Percentiles rank a stretch among this genome's conserved stretches.
Conservation (phyloP, 116 monocot genomes). For the Iris pallida region DNA sequence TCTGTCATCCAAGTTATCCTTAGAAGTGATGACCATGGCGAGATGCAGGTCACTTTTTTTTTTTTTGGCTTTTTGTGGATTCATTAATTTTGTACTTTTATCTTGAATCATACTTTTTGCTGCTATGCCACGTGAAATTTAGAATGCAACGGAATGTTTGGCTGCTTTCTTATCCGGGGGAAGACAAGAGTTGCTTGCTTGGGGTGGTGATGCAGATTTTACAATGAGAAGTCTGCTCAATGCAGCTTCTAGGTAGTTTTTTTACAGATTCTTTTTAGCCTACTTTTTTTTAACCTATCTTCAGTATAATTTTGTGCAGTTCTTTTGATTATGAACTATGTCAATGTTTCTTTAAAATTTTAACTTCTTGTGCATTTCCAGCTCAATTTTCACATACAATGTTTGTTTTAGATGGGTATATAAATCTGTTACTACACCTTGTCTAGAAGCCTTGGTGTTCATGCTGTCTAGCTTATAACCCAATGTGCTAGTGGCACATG, state of each 20-base stretch:
- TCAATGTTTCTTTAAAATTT: too few species aligned
- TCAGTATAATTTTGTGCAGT: not conserved
- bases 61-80: not conserved
- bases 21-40: slow-evolving; percentile 86
- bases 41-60: slow-evolving; percentile 30
- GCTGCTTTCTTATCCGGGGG: slow-evolving; percentile 73
- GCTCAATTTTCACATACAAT: too few species aligned
- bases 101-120: not conserved
- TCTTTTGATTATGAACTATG: too few species aligned
- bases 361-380: too few species aligned
- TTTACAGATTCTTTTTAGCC: too few species aligned
- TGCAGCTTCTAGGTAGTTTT: slow-evolving; percentile 76
- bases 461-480: too few species aligned
- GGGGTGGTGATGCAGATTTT: slow-evolving; percentile 55
- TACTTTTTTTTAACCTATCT: not conserved
- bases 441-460: too few species aligned
- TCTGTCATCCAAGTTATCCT: slow-evolving; percentile 58
- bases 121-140: slow-evolving; percentile 12
- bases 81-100: slow-evolving; percentile 1
- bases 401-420: too few species aligned
- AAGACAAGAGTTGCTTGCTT: slow-evolving; percentile 73
- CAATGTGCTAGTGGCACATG: not conserved
- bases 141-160: slow-evolving; percentile 99
- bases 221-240: slow-evolving; percentile 82
- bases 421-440: too few species aligned